Percentiles rank a stretch among this genome's conserved stretches.
phyloP scores from a whole-genome alignment of 164 flowering plant species.

The Nelumbo lutea region DNA sequence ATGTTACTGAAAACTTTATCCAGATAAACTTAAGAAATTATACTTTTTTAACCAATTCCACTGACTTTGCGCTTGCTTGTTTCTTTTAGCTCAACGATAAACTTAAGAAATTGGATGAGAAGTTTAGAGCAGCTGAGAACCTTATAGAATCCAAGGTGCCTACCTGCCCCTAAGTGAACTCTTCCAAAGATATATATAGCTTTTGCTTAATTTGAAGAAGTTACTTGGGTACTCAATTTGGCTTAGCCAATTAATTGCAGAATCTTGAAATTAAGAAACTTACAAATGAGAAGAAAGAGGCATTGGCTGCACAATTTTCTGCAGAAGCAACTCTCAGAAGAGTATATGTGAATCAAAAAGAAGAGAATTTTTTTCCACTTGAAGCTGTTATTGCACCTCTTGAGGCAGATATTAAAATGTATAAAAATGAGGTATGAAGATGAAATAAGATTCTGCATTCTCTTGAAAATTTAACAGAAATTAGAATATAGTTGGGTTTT shows the following conservation, averaged over 20 bases:
- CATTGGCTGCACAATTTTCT: slow-evolving; percentile 84
- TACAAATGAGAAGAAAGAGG: slow-evolving; percentile 65
- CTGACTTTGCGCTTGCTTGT: neutral
- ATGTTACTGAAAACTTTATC: neutral
- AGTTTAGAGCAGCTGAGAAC: slow-evolving; percentile 44
- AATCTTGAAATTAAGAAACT: slow-evolving; percentile 76
- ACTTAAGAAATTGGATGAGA: slow-evolving; percentile 54
- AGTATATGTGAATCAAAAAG: slow-evolving; percentile 64
- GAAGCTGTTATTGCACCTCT: slow-evolving; percentile 79
- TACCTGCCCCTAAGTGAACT: neutral
- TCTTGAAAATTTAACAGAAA: neutral
- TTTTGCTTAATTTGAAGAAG: neutral
- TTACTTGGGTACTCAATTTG: slow-evolving; percentile 1
- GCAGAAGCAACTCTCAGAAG: slow-evolving; percentile 94
- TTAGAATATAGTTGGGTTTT: neutral
- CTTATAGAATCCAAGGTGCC: slow-evolving; percentile 69
- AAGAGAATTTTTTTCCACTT: slow-evolving; percentile 51
- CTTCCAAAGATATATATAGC: neutral
- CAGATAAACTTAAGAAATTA: neutral
- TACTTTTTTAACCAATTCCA: neutral
- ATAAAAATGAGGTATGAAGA: slow-evolving; percentile 59
- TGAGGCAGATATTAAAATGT: slow-evolving; percentile 73
- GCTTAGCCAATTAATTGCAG: slow-evolving; percentile 29
- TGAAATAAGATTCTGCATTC: neutral
- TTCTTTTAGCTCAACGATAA: slow-evolving; percentile 46